Evolutionary conservation across 306 rosid species (phyloP).

Genomic region (Prunus mongolica): DNA sequence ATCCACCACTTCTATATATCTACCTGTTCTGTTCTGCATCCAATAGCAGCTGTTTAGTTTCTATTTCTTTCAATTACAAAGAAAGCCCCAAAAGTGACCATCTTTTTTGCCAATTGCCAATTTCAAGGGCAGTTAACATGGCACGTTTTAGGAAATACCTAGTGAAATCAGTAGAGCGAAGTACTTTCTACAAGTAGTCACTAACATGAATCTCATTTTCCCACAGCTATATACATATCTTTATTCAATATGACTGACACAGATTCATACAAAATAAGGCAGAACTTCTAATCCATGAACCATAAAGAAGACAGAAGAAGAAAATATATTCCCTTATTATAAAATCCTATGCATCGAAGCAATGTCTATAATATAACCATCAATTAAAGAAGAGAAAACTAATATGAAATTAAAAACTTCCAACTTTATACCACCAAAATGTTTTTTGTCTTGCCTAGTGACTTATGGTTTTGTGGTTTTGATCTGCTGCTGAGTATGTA

Average conservation of each 20-base stretch:
- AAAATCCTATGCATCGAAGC: not conserved
- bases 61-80: not conserved
- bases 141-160: not conserved
- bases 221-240: not conserved
- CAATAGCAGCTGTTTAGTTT: not conserved
- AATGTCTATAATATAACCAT: constrained; percentile 11
- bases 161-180: not conserved
- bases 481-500: constrained; percentile 44
- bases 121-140: too few species aligned
- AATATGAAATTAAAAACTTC: not conserved
- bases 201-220: not conserved
- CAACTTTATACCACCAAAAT: constrained; percentile 3
- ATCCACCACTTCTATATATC: not conserved
- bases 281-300: not conserved
- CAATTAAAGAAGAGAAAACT: not conserved
- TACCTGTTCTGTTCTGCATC: not conserved
- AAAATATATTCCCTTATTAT: constrained; percentile 16
- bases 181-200: not conserved
- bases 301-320: not conserved
- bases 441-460: constrained; percentile 1
- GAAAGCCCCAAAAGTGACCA: not conserved
- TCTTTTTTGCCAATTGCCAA: not conserved
- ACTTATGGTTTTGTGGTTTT: constrained; percentile 46
- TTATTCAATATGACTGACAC: not conserved
- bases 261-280: not conserved